Evolutionary conservation across 23 red algal species (phyloP).

Genomic region (Pyropia yezoensis): DNA sequence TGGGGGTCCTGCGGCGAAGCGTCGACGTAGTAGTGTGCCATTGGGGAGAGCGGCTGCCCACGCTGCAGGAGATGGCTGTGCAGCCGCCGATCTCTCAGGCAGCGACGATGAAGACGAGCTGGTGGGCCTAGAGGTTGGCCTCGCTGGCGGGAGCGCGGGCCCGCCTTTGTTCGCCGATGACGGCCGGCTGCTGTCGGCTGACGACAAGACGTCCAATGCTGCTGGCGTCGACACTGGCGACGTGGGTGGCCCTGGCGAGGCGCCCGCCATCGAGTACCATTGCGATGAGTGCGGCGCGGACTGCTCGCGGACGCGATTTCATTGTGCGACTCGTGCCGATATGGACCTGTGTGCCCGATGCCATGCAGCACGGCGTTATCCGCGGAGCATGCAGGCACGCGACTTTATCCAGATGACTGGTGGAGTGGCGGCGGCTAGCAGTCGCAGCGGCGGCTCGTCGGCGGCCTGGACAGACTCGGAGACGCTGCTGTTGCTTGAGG

Average conservation of each 20-base stretch:
- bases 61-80: no score
- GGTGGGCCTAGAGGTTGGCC: no score
- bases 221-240: slow-evolving; percentile 9
- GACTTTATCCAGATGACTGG: slow-evolving; percentile 78
- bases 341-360: slow-evolving; percentile 90
- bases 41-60: no score
- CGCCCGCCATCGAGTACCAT: slow-evolving; percentile 74
- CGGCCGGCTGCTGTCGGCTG: slow-evolving; percentile 63
- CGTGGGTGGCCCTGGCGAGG: slow-evolving; percentile 1
- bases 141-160: no score
- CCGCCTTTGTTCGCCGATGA: no score
- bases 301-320: slow-evolving; percentile 78
- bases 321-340: slow-evolving; percentile 64
- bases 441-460: slow-evolving; percentile 25
- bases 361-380: slow-evolving; percentile 69
- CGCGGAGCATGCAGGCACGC: slow-evolving; percentile 37
- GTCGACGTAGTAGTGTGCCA: no score
- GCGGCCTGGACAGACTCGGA: slow-evolving; percentile 88
- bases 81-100: no score
- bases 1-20: no score
- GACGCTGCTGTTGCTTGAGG: slow-evolving; percentile 79
- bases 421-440: no score
- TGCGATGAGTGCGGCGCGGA: slow-evolving; percentile 85
- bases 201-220: slow-evolving; percentile 45
- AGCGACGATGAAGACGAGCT: no score